Conservation (phyloP, 2,329 filamentous ascomycete genomes). For the Diaporthe aspalathi region DNA sequence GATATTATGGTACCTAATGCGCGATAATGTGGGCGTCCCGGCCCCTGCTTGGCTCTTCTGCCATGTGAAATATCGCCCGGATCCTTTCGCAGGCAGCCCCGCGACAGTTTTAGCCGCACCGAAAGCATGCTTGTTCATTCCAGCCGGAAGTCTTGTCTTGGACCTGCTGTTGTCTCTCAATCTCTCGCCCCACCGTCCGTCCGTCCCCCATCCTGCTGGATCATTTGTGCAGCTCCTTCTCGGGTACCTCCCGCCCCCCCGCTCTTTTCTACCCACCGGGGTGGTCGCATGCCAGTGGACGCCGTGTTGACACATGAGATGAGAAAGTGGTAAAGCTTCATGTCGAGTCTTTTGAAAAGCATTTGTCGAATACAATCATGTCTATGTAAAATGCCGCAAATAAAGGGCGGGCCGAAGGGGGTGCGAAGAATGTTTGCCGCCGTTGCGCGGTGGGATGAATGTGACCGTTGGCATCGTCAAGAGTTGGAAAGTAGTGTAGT, state of each 20-base stretch:
- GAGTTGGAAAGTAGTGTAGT: neutral
- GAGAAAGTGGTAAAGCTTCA: neutral
- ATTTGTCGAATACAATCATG: slow-evolving; percentile 7
- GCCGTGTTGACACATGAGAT: slow-evolving; percentile 1
- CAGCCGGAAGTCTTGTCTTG: slow-evolving; percentile 12
- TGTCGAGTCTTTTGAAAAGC: neutral
- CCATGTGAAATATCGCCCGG: slow-evolving; percentile 5
- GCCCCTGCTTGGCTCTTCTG: neutral
- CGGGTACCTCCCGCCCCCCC: neutral
- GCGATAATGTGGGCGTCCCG: slow-evolving; percentile 19
- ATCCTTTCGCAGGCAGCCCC: neutral
- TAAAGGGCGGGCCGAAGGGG: neutral
- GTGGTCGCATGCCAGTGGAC: slow-evolving; percentile 8
- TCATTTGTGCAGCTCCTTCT: slow-evolving; percentile 13
- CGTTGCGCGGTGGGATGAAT: slow-evolving; percentile 24
- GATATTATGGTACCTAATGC: slow-evolving; percentile 22
- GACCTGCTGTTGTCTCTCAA: neutral
- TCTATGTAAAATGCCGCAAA: slow-evolving; percentile 10
- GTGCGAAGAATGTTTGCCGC: neutral
- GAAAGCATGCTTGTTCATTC: slow-evolving; percentile 18
- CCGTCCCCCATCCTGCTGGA: slow-evolving; percentile 23
- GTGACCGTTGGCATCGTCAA: slow-evolving; percentile 19
- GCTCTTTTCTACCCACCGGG: neutral
- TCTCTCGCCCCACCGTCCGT: neutral
- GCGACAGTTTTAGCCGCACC: slow-evolving; percentile 9